These are phyloP conservation scores for Aspergillus asperescens DNA, from an alignment of 495 filamentous ascomycete species.

Conservation along the genomic window DNA sequence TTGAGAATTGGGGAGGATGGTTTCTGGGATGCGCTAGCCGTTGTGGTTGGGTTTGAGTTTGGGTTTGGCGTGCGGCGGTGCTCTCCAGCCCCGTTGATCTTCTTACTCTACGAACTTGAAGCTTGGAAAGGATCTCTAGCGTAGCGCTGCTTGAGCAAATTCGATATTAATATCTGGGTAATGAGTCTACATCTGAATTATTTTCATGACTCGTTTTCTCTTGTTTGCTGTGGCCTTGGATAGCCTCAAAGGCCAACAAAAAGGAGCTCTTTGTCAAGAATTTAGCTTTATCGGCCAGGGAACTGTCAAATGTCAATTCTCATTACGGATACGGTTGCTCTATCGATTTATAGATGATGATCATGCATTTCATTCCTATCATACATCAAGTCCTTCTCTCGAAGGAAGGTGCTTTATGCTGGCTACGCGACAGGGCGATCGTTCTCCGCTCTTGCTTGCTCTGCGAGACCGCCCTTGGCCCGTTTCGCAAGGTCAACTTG, in stretches of 20 bases:
- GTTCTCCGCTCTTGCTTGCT: constrained; percentile 82
- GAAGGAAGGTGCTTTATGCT: background rate
- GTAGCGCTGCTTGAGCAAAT: background rate
- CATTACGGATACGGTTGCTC: background rate
- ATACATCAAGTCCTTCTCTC: constrained; percentile 5
- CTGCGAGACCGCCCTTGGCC: constrained; percentile 67
- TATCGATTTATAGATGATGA: background rate
- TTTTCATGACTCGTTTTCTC: background rate
- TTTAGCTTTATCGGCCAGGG: background rate
- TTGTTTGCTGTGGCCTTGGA: background rate
- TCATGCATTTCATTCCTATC: constrained; percentile 11
- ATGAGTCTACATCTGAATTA: background rate
- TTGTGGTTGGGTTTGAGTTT: constrained; percentile 13
- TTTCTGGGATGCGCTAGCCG: constrained; percentile 8
- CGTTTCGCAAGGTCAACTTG: constrained; percentile 71
- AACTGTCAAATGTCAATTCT: constrained; percentile 4
- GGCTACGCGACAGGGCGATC: constrained; percentile 35
- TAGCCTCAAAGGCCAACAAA: background rate
- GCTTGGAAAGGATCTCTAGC: constrained; percentile 9
- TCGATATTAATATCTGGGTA: background rate
- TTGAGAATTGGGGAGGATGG: constrained; percentile 3
- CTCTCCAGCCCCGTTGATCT: constrained; percentile 6
- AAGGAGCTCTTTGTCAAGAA: background rate
- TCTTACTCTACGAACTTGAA: background rate
- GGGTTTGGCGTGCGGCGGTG: constrained; percentile 13